Conservation (phyloP, 208 protist species). For the Crithidia sp. region DNA sequence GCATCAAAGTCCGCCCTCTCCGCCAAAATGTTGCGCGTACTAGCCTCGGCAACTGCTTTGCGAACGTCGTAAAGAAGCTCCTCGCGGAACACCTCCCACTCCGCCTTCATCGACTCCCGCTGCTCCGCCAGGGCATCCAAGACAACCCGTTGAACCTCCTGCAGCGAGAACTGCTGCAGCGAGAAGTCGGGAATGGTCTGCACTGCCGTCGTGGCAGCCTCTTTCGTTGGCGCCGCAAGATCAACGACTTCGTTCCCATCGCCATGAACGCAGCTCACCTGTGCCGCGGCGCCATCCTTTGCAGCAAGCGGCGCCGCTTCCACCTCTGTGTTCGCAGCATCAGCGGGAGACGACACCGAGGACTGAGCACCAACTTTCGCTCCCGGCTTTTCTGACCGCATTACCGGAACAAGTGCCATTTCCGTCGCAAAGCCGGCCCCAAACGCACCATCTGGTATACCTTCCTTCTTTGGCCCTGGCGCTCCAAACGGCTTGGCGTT, state of each 20-base stretch:
- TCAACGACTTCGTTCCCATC: neutral
- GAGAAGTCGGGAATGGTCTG: neutral
- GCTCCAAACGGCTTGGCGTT: too few relatives aligned
- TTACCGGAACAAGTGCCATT: too few relatives aligned
- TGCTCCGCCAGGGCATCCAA: slow-evolving; percentile 4
- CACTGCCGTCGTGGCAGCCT: neutral
- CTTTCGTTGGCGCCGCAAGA: too few relatives aligned
- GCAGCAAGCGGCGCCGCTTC: too few relatives aligned
- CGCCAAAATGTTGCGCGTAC: neutral
- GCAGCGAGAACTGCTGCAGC: neutral
- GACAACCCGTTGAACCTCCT: slow-evolving; percentile 1
- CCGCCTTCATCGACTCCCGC: slow-evolving; percentile 7
- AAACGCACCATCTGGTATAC: too few relatives aligned
- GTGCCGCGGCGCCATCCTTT: too few relatives aligned
- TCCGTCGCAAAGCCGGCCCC: too few relatives aligned
- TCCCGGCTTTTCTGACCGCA: too few relatives aligned
- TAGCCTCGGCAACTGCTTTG: slow-evolving; percentile 4
- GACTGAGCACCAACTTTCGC: too few relatives aligned
- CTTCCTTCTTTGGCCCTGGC: too few relatives aligned
- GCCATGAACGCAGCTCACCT: too few relatives aligned
- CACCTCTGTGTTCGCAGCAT: neutral
- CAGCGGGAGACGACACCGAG: neutral
- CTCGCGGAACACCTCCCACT: slow-evolving; percentile 23
- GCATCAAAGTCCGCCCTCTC: slow-evolving; percentile 4
- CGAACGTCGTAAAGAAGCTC: slow-evolving; percentile 24